Conservation (phyloP, 768 basidiomycete species). For the Mycena crocata region DNA sequence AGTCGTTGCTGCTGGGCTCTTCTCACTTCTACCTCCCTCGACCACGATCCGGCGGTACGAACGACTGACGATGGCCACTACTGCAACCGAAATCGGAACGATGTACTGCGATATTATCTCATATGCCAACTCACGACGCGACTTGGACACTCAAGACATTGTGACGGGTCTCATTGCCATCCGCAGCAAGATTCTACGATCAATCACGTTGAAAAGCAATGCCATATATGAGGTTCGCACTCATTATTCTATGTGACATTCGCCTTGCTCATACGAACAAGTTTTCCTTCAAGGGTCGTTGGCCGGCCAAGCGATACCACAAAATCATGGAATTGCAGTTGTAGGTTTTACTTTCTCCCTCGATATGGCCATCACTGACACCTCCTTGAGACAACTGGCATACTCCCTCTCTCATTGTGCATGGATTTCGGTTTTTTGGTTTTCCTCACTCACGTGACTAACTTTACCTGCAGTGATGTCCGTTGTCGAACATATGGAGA, state of each 20-base stretch:
- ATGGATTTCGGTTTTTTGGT: neutral
- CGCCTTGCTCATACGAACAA: constrained; percentile 42
- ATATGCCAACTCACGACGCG: constrained; percentile 67
- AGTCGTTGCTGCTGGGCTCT: constrained; percentile 80
- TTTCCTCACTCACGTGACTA: neutral
- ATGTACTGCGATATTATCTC: constrained; percentile 84
- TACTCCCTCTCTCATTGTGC: constrained; percentile 74
- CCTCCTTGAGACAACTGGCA: constrained; percentile 67
- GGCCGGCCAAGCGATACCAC: constrained; percentile 86
- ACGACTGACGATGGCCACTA: constrained; percentile 75
- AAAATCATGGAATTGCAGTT: constrained; percentile 74
- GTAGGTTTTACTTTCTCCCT: constrained; percentile 50
- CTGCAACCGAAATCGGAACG: constrained; percentile 72
- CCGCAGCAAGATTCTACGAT: constrained; percentile 76
- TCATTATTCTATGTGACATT: neutral
- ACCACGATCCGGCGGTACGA: constrained; percentile 82
- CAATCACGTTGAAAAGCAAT: constrained; percentile 65
- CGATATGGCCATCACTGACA: neutral
- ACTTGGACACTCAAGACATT: constrained; percentile 65
- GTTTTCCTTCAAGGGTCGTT: constrained; percentile 81
- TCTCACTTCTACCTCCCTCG: constrained; percentile 79
- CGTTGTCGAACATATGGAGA: constrained; percentile 77
- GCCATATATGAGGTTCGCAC: constrained; percentile 70
- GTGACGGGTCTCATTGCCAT: constrained; percentile 78
- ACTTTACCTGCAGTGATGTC: constrained; percentile 61